These are phyloP conservation scores for Dactylella cylindrospora DNA, from an alignment of 2,329 filamentous ascomycete species.

Conservation along the genomic window DNA sequence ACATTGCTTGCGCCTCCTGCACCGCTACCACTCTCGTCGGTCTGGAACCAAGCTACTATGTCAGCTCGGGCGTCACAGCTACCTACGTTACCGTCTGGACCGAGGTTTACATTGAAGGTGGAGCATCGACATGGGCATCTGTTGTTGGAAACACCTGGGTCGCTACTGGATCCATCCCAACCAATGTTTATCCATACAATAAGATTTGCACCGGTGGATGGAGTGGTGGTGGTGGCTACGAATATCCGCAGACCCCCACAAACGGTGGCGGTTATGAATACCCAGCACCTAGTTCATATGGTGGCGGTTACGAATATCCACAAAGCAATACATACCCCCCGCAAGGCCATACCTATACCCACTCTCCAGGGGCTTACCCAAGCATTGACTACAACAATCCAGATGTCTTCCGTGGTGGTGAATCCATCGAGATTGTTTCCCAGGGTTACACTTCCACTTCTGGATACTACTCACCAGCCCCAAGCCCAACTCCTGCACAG, in stretches of 20 bases:
- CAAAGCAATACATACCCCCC: too few relatives aligned
- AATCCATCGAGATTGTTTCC: conserved; percentile 25
- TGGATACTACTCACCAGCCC: neutral
- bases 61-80: conserved; percentile 1
- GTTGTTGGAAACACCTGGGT: conserved; percentile 17
- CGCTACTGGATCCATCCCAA: conserved; percentile 3
- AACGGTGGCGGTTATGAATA: conserved; percentile 6
- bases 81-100: conserved; percentile 41
- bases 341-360: neutral
- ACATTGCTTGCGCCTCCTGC: conserved; percentile 35
- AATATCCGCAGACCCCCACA: neutral
- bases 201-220: conserved; percentile 18
- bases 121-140: conserved; percentile 16
- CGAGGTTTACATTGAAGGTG: conserved; percentile 28
- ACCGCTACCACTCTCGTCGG: conserved; percentile 35
- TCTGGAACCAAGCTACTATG: conserved; percentile 3
- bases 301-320: too few relatives aligned
- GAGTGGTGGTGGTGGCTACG: neutral
- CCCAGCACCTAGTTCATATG: neutral
- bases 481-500: neutral
- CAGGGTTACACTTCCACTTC: conserved; percentile 8
- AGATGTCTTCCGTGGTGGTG: conserved; percentile 25
- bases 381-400: conserved; percentile 29
- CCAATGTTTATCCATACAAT: conserved; percentile 32
- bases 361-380: conserved; percentile 10